Evolutionary conservation across 2,329 filamentous ascomycete genomes (phyloP), one percentile per base, ranked within the genome.

Genomic region (Phoma sp.): DNA sequence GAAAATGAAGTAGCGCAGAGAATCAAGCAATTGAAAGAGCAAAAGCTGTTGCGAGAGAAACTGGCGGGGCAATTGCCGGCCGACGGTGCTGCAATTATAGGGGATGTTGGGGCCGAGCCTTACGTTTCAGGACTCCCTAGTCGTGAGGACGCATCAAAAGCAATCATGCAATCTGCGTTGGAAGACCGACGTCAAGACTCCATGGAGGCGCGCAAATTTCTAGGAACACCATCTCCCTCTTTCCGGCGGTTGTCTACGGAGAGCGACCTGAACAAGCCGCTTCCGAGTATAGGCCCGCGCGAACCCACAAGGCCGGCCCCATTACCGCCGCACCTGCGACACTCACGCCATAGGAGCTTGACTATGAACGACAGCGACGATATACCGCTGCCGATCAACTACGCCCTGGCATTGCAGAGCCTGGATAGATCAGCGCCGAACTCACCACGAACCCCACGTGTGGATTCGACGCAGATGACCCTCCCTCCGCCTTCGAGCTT

Each of bases 21-120:
- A 38, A 87, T 87, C 45, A 79, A 80, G 62, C 78, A 87, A 62
- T 68, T 87, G 29, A 82, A 82, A 64, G 79, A 83, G 60, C 82
- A 83, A 58, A 83, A 84, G 59, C 77, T 83, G 69, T 77, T 79
- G 63, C 79, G 83, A 55, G 80, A 84, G 40, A 77, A 75, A 60
- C 64, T 72, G 58, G 69, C 72, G 35, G 67, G 68, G 35, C 69
- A 69, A 54, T 55, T 67, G 55, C 69, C 71, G 46, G 64, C 68
- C 42, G 58, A 59, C 30, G 53, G 55, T 7, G 77, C 81, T 63
- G 67, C 79, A 67, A 6, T 10, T 25, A 18, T 37, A 36, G 73
- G 77, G 68, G 71, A 68, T 46, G 70, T 75, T 45, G 65, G 75
- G 50, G 69, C 66, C 40, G 69, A 69, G 32, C 63, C 68, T 44